These are phyloP conservation scores for Nemania sp. DNA, from an alignment of 2,329 filamentous ascomycete species.

Conservation along the genomic window DNA sequence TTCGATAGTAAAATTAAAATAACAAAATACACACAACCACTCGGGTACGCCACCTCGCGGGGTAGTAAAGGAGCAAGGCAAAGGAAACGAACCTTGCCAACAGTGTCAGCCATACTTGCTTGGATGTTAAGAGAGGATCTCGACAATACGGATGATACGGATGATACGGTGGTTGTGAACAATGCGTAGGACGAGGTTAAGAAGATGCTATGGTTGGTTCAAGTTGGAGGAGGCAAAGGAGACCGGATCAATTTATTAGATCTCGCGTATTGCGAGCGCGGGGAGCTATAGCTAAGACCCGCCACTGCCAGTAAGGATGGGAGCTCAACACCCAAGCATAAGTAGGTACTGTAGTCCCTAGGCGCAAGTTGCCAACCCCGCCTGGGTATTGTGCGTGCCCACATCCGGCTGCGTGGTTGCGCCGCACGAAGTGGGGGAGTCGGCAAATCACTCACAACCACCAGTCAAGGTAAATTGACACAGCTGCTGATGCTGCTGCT, in stretches of 20 bases:
- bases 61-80: conserved; percentile 14
- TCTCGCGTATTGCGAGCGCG: background rate
- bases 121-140: conserved; percentile 4
- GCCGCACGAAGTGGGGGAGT: conserved; percentile 22
- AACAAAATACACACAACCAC: background rate
- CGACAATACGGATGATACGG: background rate
- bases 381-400: conserved; percentile 21
- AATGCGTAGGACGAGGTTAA: background rate
- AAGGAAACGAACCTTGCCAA: conserved; percentile 51
- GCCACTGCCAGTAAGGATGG: no score
- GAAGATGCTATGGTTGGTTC: background rate
- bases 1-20: no score
- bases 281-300: background rate
- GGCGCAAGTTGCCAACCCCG: conserved; percentile 20
- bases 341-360: background rate
- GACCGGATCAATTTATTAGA: conserved; percentile 18
- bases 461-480: no score
- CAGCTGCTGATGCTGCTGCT: no score
- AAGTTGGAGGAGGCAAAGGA: conserved; percentile 2
- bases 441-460: conserved; percentile 19
- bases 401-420: conserved; percentile 15
- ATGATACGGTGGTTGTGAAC: background rate
- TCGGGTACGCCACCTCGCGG: conserved; percentile 7
- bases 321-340: no score
- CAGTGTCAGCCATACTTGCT: conserved; percentile 52